Conservation (phyloP, 2,329 filamentous ascomycete genomes). For the Fusarium longipes region DNA sequence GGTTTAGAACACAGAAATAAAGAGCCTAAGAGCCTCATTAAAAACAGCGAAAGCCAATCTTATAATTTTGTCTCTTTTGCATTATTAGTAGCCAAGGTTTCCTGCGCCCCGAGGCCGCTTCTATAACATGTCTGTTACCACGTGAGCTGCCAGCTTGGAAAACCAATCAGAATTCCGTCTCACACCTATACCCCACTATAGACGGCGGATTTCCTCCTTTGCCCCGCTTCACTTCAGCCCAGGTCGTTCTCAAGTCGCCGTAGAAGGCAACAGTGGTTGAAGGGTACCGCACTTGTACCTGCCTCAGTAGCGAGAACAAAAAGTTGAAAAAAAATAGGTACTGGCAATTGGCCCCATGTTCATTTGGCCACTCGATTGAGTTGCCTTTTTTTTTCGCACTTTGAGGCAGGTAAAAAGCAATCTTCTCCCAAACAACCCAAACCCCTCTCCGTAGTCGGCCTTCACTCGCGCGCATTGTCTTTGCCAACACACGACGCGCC, state of each 20-base stretch:
- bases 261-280: constrained; percentile 3
- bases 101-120: too few species aligned
- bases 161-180: constrained; percentile 19
- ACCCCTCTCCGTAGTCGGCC: constrained; percentile 51
- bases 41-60: too few species aligned
- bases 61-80: too few species aligned
- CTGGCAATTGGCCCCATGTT: constrained; percentile 10
- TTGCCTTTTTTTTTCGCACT: constrained; percentile 39
- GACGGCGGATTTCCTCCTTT: constrained; percentile 4
- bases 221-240: constrained; percentile 27
- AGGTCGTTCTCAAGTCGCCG: constrained; percentile 29
- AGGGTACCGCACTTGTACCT: constrained; percentile 34
- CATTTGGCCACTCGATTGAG: constrained; percentile 31
- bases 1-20: too few species aligned
- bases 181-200: neutral
- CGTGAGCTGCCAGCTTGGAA: neutral
- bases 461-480: constrained; percentile 42
- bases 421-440: constrained; percentile 41
- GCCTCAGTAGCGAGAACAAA: constrained; percentile 8
- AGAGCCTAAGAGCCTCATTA: too few species aligned
- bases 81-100: too few species aligned
- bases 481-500: constrained; percentile 42
- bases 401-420: constrained; percentile 36
- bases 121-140: too few species aligned
- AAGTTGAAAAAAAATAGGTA: constrained; percentile 1